Evolutionary conservation across 148 eudicot genomes (phyloP).

Genomic region (Fallopia convolvulus): DNA sequence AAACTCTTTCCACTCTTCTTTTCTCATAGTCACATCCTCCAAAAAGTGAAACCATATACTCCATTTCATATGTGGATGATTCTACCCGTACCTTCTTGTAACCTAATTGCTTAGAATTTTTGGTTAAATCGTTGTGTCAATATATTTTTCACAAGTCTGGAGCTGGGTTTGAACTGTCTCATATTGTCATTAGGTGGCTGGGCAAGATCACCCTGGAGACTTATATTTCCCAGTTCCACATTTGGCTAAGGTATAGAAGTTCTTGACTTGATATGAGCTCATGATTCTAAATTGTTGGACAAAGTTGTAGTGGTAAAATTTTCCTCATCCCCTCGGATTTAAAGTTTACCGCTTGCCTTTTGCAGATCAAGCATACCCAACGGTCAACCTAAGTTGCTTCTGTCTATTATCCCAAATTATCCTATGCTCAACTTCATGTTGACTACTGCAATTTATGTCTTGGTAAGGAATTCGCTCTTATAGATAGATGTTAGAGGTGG

Average conservation of each 20-base stretch:
- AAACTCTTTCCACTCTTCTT: not conserved
- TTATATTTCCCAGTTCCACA: slow-evolving; percentile 95
- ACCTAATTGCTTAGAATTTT: not conserved
- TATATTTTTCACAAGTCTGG: not conserved
- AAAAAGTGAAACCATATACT: not conserved
- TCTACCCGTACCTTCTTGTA: not conserved
- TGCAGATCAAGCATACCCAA: slow-evolving; percentile 78
- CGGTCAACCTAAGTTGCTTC: slow-evolving; percentile 97
- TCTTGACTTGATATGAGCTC: not conserved
- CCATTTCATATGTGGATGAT: not conserved
- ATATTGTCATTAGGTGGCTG: slow-evolving; percentile 68
- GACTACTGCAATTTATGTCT: slow-evolving; percentile 70
- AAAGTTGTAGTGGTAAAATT: not conserved
- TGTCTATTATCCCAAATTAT: slow-evolving; percentile 75
- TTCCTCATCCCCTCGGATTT: not conserved
- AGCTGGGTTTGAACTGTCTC: slow-evolving; percentile 9
- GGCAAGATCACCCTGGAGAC: slow-evolving; percentile 97
- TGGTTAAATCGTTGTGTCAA: not conserved
- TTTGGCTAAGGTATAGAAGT: slow-evolving; percentile 74
- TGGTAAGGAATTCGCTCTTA: slow-evolving; percentile 36
- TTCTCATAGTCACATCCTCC: not conserved
- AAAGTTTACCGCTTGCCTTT: slow-evolving; percentile 8
- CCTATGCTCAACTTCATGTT: slow-evolving; percentile 97
- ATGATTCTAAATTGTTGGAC: not conserved
- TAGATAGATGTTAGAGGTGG: not conserved